These are phyloP conservation scores for Kalmusia sp. DNA, from an alignment of 2,329 filamentous ascomycete genomes.

Conservation along the genomic window DNA sequence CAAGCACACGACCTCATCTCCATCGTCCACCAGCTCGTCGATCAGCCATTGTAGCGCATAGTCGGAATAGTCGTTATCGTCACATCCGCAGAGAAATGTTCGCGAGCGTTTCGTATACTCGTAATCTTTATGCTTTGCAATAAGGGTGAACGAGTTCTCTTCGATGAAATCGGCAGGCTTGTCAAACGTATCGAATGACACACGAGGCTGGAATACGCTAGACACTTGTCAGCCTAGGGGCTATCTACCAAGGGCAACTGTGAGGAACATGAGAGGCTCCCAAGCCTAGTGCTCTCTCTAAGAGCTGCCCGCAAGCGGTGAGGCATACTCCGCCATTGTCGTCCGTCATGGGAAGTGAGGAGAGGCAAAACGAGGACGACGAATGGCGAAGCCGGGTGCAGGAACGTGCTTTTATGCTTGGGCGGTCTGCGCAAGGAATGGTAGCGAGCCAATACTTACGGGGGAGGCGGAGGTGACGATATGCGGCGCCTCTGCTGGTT, in stretches of 20 bases:
- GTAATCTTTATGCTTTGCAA: constrained; percentile 86
- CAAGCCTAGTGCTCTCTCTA: constrained; percentile 26
- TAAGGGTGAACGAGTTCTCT: constrained; percentile 75
- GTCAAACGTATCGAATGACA: constrained; percentile 78
- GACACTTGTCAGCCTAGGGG: constrained; percentile 20
- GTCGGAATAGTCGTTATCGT: constrained; percentile 90
- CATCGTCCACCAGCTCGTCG: constrained; percentile 90
- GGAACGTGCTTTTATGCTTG: constrained; percentile 13
- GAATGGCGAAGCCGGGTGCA: constrained; percentile 11
- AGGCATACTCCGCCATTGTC: constrained; percentile 36
- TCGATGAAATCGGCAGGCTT: constrained; percentile 68
- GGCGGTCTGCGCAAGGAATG: constrained; percentile 7
- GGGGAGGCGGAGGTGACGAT: constrained; percentile 50
- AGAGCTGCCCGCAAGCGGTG: constrained; percentile 23
- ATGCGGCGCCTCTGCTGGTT: constrained; percentile 43
- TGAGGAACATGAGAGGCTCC: constrained; percentile 27
- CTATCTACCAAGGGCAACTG: constrained; percentile 12
- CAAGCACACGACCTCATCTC: constrained; percentile 91
- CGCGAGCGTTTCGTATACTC: constrained; percentile 80
- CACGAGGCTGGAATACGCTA: constrained; percentile 70
- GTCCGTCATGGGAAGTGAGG: constrained; percentile 7
- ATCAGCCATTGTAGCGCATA: constrained; percentile 92
- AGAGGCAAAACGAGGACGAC: constrained; percentile 1
- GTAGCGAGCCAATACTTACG: constrained; percentile 41
- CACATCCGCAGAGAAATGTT: constrained; percentile 89